phyloP scores from a whole-genome alignment of 768 basidiomycete genomes.

The Brasilioporus rufonigricans region DNA sequence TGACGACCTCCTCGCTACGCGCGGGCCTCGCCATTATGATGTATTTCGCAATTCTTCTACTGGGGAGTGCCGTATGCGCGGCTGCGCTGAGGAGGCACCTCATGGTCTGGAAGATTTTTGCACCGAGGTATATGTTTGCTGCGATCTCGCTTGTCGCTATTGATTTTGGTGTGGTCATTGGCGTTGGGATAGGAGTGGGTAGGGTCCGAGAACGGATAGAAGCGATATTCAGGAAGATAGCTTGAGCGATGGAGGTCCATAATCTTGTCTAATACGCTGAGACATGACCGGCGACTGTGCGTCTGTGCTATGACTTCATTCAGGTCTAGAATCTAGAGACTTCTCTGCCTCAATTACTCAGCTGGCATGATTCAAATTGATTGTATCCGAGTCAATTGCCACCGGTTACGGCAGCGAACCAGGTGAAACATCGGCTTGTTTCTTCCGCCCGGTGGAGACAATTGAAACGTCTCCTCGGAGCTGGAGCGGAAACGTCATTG shows the following conservation, averaged over 20 bases:
- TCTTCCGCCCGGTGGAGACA: neutral
- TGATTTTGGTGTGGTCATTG: slow-evolving; percentile 52
- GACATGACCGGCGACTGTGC: neutral
- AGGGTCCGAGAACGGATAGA: slow-evolving; percentile 24
- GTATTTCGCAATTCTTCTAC: slow-evolving; percentile 62
- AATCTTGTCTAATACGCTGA: no score
- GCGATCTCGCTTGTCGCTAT: slow-evolving; percentile 64
- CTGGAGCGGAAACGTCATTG: slow-evolving; percentile 5
- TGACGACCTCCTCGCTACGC: slow-evolving; percentile 41
- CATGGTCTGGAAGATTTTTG: slow-evolving; percentile 99
- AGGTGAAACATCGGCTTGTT: slow-evolving; percentile 7
- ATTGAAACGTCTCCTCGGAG: slow-evolving; percentile 19
- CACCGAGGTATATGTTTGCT: slow-evolving; percentile 87
- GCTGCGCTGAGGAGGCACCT: slow-evolving; percentile 79
- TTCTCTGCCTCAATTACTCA: neutral
- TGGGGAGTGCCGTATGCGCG: slow-evolving; percentile 70
- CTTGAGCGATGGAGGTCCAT: slow-evolving; percentile 5
- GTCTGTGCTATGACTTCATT: neutral
- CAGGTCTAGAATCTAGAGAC: neutral
- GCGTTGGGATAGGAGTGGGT: slow-evolving; percentile 21
- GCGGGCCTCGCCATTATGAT: slow-evolving; percentile 63
- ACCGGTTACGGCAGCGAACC: neutral
- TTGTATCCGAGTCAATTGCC: neutral
- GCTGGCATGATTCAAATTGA: neutral
- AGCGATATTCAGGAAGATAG: slow-evolving; percentile 15